phyloP scores from a whole-genome alignment of 2,329 filamentous ascomycete genomes.

The Akanthomyces uredinophilus region DNA sequence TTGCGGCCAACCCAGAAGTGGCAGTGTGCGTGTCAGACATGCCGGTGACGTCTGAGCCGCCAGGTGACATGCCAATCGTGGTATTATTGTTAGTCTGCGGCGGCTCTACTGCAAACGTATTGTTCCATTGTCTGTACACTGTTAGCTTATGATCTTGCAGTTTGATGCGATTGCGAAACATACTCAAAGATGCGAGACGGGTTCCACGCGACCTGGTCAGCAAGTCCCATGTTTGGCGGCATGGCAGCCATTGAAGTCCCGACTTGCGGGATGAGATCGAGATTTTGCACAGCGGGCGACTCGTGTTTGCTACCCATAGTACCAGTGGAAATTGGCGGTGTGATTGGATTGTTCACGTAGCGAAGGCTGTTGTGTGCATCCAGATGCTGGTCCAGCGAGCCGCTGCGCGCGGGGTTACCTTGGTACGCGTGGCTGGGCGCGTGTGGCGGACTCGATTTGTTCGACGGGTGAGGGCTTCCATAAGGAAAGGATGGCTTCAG shows the following conservation, averaged over 20 bases:
- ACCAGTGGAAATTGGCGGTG: constrained; percentile 72
- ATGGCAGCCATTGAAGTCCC: constrained; percentile 46
- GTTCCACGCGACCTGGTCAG: constrained; percentile 70
- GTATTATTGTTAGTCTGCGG: constrained; percentile 38
- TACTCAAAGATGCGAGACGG: constrained; percentile 87
- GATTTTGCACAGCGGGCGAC: constrained; percentile 66
- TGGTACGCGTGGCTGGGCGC: constrained; percentile 45
- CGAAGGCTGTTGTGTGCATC: constrained; percentile 50
- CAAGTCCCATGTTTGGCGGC: constrained; percentile 51
- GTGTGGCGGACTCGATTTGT: constrained; percentile 58
- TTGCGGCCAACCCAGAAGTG: constrained; percentile 41
- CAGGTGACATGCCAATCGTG: constrained; percentile 48
- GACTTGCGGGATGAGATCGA: constrained; percentile 64
- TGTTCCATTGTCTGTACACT: constrained; percentile 77
- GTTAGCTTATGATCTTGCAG: background rate
- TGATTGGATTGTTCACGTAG: constrained; percentile 67
- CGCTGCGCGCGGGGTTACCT: constrained; percentile 40
- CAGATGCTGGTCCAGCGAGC: constrained; percentile 51
- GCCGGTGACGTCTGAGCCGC: constrained; percentile 48
- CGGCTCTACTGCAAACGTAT: constrained; percentile 68
- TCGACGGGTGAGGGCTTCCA: constrained; percentile 66
- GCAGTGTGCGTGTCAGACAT: constrained; percentile 45
- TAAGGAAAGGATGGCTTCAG: constrained; percentile 84
- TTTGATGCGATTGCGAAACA: constrained; percentile 20
- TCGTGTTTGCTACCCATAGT: constrained; percentile 72